Evolutionary conservation across 1,284 basidiomycete genomes (phyloP).

Genomic region (Ustilago curta): DNA sequence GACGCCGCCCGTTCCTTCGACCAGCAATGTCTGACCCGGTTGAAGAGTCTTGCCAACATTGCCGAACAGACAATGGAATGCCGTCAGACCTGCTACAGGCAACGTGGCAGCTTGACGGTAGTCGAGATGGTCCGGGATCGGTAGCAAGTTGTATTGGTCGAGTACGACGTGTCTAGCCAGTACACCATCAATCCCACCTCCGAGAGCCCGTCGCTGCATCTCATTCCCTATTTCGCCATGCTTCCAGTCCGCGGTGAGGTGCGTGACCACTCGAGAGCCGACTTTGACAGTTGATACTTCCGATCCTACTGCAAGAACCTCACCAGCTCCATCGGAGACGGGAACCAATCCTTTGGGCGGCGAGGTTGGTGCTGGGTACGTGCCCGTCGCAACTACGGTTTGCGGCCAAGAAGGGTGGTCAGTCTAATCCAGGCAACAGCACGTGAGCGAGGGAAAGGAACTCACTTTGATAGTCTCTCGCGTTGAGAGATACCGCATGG

Average conservation of each 20-base stretch:
- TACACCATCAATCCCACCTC: slow-evolving; percentile 31
- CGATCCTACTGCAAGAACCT: slow-evolving; percentile 23
- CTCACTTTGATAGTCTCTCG: slow-evolving; percentile 42
- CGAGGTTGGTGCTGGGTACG: slow-evolving; percentile 36
- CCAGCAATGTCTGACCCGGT: slow-evolving; percentile 36
- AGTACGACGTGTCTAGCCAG: slow-evolving; percentile 32
- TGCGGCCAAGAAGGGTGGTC: background rate
- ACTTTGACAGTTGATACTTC: slow-evolving; percentile 23
- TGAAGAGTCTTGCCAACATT: slow-evolving; percentile 22
- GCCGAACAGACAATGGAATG: slow-evolving; percentile 48
- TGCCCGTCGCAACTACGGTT: slow-evolving; percentile 34
- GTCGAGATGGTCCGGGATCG: slow-evolving; percentile 34
- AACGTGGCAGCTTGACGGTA: slow-evolving; percentile 37
- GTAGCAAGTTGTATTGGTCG: slow-evolving; percentile 37
- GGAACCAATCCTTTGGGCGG: slow-evolving; percentile 28
- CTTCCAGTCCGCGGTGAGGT: slow-evolving; percentile 34
- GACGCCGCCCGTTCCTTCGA: slow-evolving; percentile 50
- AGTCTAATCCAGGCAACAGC: too few species aligned
- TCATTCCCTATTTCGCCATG: slow-evolving; percentile 39
- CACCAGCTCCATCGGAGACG: slow-evolving; percentile 38
- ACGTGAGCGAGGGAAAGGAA: background rate
- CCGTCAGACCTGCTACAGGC: slow-evolving; percentile 36
- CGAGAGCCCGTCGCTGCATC: slow-evolving; percentile 41
- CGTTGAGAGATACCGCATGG: slow-evolving; percentile 45
- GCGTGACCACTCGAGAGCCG: slow-evolving; percentile 37